Percentiles rank a stretch among this genome's conserved stretches.
These are phyloP conservation scores for Psilocybe subaeruginosa DNA, from an alignment of 768 basidiomycete genomes.

Conservation along the genomic window DNA sequence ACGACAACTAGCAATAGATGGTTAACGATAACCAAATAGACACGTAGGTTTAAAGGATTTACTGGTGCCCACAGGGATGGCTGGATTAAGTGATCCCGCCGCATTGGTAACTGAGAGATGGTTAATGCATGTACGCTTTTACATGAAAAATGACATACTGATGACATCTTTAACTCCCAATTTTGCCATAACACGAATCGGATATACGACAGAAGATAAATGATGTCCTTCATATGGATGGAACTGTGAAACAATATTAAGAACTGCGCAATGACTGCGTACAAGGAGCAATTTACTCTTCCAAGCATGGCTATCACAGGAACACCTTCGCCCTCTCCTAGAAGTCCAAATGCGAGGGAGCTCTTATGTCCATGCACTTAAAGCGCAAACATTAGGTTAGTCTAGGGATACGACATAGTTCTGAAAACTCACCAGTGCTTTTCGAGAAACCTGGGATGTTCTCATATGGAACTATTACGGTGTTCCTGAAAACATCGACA, in stretches of 20 bases:
- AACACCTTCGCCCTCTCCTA: slow-evolving; percentile 61
- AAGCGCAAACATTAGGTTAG: not conserved
- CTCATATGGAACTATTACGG: slow-evolving; percentile 65
- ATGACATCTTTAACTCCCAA: slow-evolving; percentile 78
- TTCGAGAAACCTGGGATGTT: slow-evolving; percentile 72
- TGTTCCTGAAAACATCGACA: slow-evolving; percentile 58
- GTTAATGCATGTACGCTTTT: not conserved
- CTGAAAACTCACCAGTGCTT: slow-evolving; percentile 64
- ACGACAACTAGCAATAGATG: slow-evolving; percentile 62
- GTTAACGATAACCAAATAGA: not conserved
- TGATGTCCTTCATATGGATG: slow-evolving; percentile 86
- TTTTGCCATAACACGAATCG: slow-evolving; percentile 77
- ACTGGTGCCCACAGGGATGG: slow-evolving; percentile 83
- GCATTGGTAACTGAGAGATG: slow-evolving; percentile 78
- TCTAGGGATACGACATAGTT: not conserved
- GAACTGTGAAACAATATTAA: slow-evolving; percentile 49
- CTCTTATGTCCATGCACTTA: slow-evolving; percentile 84
- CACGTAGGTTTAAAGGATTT: slow-evolving; percentile 24
- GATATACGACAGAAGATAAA: slow-evolving; percentile 71
- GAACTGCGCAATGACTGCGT: not conserved
- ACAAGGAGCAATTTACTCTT: slow-evolving; percentile 49
- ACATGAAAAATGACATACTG: slow-evolving; percentile 46
- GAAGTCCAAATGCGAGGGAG: slow-evolving; percentile 75
- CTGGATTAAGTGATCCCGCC: slow-evolving; percentile 77
- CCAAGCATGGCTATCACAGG: slow-evolving; percentile 92